Base-by-base conservation (phyloP, 345 rosid species). In the Euphorbia tirucalli region DNA sequence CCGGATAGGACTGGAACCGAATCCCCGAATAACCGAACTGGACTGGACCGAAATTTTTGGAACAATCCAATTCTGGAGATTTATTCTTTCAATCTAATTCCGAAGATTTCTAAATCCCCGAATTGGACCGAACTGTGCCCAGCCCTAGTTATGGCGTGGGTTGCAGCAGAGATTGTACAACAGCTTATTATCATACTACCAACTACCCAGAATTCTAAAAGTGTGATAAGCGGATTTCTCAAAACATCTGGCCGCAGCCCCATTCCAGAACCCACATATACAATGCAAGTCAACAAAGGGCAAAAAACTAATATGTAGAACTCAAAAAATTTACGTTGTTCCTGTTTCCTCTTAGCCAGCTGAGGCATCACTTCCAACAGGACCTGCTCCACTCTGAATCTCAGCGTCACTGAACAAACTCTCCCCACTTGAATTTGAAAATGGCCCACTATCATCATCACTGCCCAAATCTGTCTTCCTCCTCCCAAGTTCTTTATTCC, bases 331-430 rank as follows among this genome's bases (percentile, higher is more conserved):
- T 74, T 82, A 81, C 70, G 59, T 62, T 31, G 82, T 70, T 66
- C 79, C 81, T 27, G 77, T 63, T 77, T 83, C 90, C 18, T 89
- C 94, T 3, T 75, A 74, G 91, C 90, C 84, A 72, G 81, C 81
- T 55, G n/a, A n/a, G n/a, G n/a, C n/a, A n/a, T n/a, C n/a, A n/a
- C n/a, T n/a, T n/a, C n/a, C n/a, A n/a, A n/a, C n/a, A n/a, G 96
- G 82, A 73, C 78, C 88, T n/a, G n/a, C n/a, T 30, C 79, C 75
- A 22, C 83, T 78, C 27, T 69, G 84, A 68, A 75, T 79, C 63
- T 85, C 96, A 60, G 86, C 97, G 65, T 92, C 94, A 10, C 96
- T 89, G 87, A 80, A 93, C 65, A 83, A 77, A 80, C 89, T 89
- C 67, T 82, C 96, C 21, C 85, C 90, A 35, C 91, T 93, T 43